Conservation (phyloP, 306 rosid genomes). For the Casuarina glauca region DNA sequence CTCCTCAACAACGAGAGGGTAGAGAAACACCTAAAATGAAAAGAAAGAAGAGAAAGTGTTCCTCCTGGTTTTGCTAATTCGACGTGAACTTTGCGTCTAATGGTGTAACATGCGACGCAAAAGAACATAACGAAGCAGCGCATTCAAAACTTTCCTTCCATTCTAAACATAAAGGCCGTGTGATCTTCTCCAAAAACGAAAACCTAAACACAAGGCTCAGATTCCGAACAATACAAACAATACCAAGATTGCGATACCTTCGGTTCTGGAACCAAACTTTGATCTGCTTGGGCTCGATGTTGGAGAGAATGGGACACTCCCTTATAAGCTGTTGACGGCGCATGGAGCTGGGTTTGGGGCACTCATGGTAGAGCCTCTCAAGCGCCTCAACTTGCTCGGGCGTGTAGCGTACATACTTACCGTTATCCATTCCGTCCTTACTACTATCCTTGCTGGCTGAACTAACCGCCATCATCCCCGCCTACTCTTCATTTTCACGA, state of each 20-base stretch:
- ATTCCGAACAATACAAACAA: not conserved
- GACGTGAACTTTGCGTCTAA: not conserved
- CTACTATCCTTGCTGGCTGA: slow-evolving; percentile 65
- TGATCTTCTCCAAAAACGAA: not conserved
- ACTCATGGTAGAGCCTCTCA: slow-evolving; percentile 90
- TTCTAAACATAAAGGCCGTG: not conserved
- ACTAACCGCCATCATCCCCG: slow-evolving; percentile 78
- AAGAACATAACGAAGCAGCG: not conserved
- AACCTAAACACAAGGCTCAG: not conserved
- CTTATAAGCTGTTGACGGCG: slow-evolving; percentile 97
- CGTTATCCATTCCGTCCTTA: slow-evolving; percentile 78
- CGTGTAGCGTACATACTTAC: slow-evolving; percentile 95
- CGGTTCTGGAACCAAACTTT: slow-evolving; percentile 99
- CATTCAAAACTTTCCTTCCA: not conserved
- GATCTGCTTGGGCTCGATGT: slow-evolving; percentile 97
- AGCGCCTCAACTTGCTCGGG: slow-evolving; percentile 98
- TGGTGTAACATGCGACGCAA: not conserved
- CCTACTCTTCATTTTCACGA: slow-evolving; percentile 9
- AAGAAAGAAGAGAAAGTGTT: too few species aligned
- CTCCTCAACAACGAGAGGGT: not conserved
- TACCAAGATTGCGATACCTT: slow-evolving; percentile 41
- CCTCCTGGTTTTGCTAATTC: not conserved
- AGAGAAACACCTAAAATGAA: too few species aligned
- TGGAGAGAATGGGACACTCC: slow-evolving; percentile 93
- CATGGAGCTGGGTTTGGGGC: slow-evolving; percentile 94